Conservation (phyloP, 768 basidiomycete genomes). For the Termitomyces eurrhizus region DNA sequence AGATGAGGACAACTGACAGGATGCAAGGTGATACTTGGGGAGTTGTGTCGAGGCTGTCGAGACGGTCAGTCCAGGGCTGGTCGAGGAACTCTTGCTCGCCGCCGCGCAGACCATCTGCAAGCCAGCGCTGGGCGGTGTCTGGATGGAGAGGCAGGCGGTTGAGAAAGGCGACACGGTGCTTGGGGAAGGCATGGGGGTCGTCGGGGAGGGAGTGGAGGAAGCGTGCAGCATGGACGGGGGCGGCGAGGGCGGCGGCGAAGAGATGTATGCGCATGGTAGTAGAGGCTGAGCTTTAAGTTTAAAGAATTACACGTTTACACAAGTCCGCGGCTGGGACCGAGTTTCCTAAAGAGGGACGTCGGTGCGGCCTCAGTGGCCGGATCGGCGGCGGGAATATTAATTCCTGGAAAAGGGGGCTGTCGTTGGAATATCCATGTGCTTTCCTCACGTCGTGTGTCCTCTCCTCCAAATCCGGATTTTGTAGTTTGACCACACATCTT, state of each 20-base stretch:
- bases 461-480: slow-evolving; percentile 31
- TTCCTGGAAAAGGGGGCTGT: slow-evolving; percentile 13
- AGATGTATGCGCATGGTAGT: slow-evolving; percentile 14
- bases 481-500: slow-evolving; percentile 18
- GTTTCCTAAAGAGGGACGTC: slow-evolving; percentile 13
- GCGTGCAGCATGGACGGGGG: slow-evolving; percentile 30
- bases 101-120: slow-evolving; percentile 64
- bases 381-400: slow-evolving; percentile 17
- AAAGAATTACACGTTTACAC: slow-evolving; percentile 9
- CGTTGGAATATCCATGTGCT: slow-evolving; percentile 24
- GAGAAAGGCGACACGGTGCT: slow-evolving; percentile 75
- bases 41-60: slow-evolving; percentile 47
- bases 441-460: slow-evolving; percentile 23
- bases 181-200: slow-evolving; percentile 78
- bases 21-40: slow-evolving; percentile 25
- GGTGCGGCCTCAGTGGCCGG: background rate
- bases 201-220: slow-evolving; percentile 73
- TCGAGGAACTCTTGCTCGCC: slow-evolving; percentile 78
- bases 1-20: slow-evolving; percentile 18
- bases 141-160: slow-evolving; percentile 72
- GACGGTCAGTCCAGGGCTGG: slow-evolving; percentile 48
- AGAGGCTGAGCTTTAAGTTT: background rate
- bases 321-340: slow-evolving; percentile 16
- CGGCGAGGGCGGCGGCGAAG: slow-evolving; percentile 23
- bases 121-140: slow-evolving; percentile 73